Base-by-base conservation (phyloP, 441 rosid genomes). In the Jatropha multifida region DNA sequence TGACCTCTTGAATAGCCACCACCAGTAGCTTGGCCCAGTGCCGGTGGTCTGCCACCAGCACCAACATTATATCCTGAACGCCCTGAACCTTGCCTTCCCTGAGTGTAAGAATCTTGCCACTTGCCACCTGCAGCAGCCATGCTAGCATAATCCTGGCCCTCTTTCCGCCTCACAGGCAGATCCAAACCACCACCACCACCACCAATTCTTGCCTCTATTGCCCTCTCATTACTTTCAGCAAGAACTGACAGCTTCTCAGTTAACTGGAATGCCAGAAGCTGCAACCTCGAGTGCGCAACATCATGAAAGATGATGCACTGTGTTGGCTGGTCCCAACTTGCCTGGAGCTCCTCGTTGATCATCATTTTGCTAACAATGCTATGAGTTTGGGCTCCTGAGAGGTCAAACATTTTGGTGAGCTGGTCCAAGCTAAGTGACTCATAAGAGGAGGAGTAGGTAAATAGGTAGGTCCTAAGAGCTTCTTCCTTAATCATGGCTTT, bases 301-400 rank as follows among this genome's bases (percentile, higher is more conserved):
- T 88, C 89, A 18, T 86, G 94, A 91, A 94, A 90, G 80, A 90
- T 66, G 9, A 92, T 77, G 72, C 94, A 92, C 6, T 51, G 80
- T 6, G 93, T 89, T 48, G 97, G 94, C 83, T 94, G 97, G 80
- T 92, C 96, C 98, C 97, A 94, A 69, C 87, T 87, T 52, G 94
- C 97, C 26, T 80, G 86, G 55, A 92, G 92, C 81, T 92, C 94
- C 76, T 92, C 93, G 12, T 81, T 86, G 76, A 90, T 86, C 90
- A 90, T 90, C 94, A 90, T 86, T 84, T 88, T 92, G 85, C 92
- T 92, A 10, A 86, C 88, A 7, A 85, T 78, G 79, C 92, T 75
- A 70, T 88, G 93, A 7, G 76, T 77, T 80, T 89, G 87, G 23
- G 76, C 78, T 74, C 84, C 89, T 0, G 89, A 77, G 62, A 92